Evolutionary conservation across 1,284 basidiomycete species (phyloP), one percentile per base, ranked within the genome.

Genomic region (Rhodotorula sp.): DNA sequence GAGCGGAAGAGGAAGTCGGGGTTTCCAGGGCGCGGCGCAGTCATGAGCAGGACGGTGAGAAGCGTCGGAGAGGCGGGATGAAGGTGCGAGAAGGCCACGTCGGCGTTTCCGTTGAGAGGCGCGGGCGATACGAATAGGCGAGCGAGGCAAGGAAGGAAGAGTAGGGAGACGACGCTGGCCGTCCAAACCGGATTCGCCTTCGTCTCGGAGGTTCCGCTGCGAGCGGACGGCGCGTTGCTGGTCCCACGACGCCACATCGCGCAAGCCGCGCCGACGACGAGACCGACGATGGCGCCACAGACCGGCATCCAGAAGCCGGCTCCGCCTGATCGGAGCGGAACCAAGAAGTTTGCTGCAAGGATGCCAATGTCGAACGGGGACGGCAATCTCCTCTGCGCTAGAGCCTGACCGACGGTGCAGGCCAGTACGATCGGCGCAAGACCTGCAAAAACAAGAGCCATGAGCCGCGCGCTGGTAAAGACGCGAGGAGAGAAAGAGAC

Each of bases 21-120:
- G 64, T 65, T 65, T 29, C 72, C 69, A 14, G 72, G 72, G 0
- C 72, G 72, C 12, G 72, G 72, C 5, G 72, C 72, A 21, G 72
- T 74, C 69, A 74, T 68, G 49, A 74, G 72, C 46, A 74, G 67
- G 39, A 74, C 63, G 46, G 72, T 74, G 61, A 74, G 60, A 47
- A 74, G 69, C 43, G 63, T 58, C 18, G 60, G 52, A 16, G 68
- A 49, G 2, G 26, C 1, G 0, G 61, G 69, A 62, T 74, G 69
- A 3, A 74, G 64, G 2, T 23, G 31, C 26, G 72, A 61, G 49
- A 74, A 71, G 31, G 69, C 26, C 26, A 60, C 20, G 31, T 59
- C 23, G 49, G 46, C 48, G 2, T 26, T 4, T 0, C 34, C 21
- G 3, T 54, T 26, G 5, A 58, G 6, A 5, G 54, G 48, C 0